Evolutionary conservation across 768 basidiomycete species (phyloP), one percentile per base, ranked within the genome.

Genomic region (Boletus patriciae): DNA sequence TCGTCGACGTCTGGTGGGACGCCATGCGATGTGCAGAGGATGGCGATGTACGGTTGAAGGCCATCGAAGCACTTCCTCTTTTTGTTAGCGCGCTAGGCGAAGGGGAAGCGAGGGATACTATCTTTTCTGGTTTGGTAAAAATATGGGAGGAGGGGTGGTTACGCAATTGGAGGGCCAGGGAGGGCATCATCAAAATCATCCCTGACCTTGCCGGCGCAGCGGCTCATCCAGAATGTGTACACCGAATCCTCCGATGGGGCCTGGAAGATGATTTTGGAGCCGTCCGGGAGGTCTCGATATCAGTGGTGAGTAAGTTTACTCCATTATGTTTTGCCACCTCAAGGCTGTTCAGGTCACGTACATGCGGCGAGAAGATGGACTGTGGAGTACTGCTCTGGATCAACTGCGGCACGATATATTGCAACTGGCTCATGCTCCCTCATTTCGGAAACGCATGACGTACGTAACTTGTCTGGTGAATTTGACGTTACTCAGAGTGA

Each of bases 141-240:
- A 68, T 79, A 21, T 90, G 89, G 88, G 74, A 82, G 43, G 79
- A 80, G 46, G 79, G 77, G 2, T 73, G 74, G 59, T 78, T 89
- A n/a, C 79, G 77, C 46, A 82, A 82, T 13, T 98, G 95, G 94
- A 78, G 90, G 56, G 86, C 93, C 58, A 77, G 94, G 41, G 90
- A 94, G 67, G 75, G 73, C n/a, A 74, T 90, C 50, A 81, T 85
- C 42, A 76, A 78, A 54, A 76, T 79, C 36, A 71, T 94, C 19
- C 76, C 77, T 13, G 77, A 73, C 21, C 78, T 92, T 60, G 66
- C 74, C 27, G 71, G 80, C 15, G 77, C 75, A 16, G 67, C 72
- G 21, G 74, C 79, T 18, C 72, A 76, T 25, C 74, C 78, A 34
- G 74, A 75, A n/a, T 67, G 77, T 16, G 68, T 91, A n/a, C 69